Conservation (phyloP, 1,284 basidiomycete genomes). For the Erythrobasidium hasegawianum region DNA sequence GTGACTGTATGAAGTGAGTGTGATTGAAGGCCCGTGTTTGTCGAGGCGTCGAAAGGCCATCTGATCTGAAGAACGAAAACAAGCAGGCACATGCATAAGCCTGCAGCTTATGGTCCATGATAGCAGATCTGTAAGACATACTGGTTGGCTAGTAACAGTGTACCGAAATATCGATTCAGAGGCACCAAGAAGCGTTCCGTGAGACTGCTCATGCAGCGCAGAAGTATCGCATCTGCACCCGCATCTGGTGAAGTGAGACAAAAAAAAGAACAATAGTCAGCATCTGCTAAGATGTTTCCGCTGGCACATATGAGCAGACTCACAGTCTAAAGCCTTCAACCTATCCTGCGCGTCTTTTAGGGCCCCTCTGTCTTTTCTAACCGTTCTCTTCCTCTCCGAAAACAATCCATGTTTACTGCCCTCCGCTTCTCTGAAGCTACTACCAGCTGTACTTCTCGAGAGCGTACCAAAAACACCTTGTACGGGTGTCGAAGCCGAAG, state of each 20-base stretch:
- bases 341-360: conserved; percentile 47
- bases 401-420: conserved; percentile 61
- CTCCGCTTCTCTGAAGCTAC: conserved; percentile 45
- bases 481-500: conserved; percentile 8
- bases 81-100: background rate
- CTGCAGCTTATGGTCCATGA: background rate
- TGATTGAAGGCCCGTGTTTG: conserved; percentile 67
- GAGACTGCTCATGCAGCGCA: conserved; percentile 79
- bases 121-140: conserved; percentile 2
- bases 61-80: conserved; percentile 40
- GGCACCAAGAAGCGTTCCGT: conserved; percentile 88
- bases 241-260: too few relatives aligned
- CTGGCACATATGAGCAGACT: conserved; percentile 38
- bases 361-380: conserved; percentile 64
- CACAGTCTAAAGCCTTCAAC: conserved; percentile 39
- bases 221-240: conserved; percentile 62
- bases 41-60: conserved; percentile 51
- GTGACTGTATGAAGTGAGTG: conserved; percentile 70
- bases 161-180: conserved; percentile 86
- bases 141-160: conserved; percentile 52
- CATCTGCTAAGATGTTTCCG: background rate
- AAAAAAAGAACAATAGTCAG: conserved; percentile 11
- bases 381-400: conserved; percentile 74
- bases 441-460: conserved; percentile 6
- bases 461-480: conserved; percentile 30